Base-by-base conservation (phyloP, 306 rosid genomes). In the Cicer yamashitae region DNA sequence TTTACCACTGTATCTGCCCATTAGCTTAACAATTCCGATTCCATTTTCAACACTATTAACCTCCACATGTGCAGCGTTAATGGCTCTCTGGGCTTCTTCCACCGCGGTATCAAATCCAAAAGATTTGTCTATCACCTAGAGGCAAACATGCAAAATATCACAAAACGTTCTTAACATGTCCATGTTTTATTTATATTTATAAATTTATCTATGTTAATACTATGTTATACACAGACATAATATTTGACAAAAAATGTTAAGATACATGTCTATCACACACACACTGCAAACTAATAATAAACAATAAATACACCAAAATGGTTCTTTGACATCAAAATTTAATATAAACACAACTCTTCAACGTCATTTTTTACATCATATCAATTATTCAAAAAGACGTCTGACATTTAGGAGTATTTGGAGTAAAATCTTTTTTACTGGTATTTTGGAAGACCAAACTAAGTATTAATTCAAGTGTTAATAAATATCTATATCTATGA, bases 51-150 rank as follows among this genome's bases (percentile, higher is more conserved):
- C 93, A 81, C 98, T 91, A 77, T 87, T 91, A 81, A 85, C 98
- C 88, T 94, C 98, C 39, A 94, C 96, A 70, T 94, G 98, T 52
- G 98, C 97, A 70, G 98, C 98, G 20, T 90, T 84, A 56, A 94
- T 91, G 67, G 98, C 98, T 80, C 98, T 86, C 75, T 91, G 98
- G 64, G 98, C 97, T 91, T 94, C 98, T 87, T 94, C 96, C 74
- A 91, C 98, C 60, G 97, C 97, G 74, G 97, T 91, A 75, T 94
- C 98, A 80, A 94, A 94, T 69, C 98, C 98, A 89, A 94, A 94
- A 75, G 98, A 91, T 83, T 84, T 94, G 89, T 94, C 98, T 82
- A 94, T 94, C 74, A 94, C 98, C 98, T 94, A 76, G 73, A 82
- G 40, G 70, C 76, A 83, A 84, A 67, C 72, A 71, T 73, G 82